Evolutionary conservation across 2,329 filamentous ascomycete genomes (phyloP).

Genomic region (Phaeosphaeria sp.): DNA sequence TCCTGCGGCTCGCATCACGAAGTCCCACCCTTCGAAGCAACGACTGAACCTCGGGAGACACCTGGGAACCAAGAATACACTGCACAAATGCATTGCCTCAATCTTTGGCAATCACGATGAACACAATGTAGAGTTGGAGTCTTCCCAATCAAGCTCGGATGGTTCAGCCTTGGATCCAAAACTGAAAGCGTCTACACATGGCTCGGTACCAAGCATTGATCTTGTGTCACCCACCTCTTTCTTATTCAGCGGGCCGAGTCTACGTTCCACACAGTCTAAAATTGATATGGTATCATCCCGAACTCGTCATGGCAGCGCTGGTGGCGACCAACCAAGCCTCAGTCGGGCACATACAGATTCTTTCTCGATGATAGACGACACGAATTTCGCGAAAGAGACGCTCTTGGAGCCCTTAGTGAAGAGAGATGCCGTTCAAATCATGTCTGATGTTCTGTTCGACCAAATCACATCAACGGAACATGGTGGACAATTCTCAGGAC

Average conservation of each 20-base stretch:
- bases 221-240: slow-evolving; percentile 41
- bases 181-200: slow-evolving; percentile 20
- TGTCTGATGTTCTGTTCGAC: slow-evolving; percentile 36
- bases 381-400: slow-evolving; percentile 24
- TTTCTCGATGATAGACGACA: slow-evolving; percentile 23
- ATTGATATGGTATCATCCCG: no score
- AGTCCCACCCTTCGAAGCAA: slow-evolving; percentile 12
- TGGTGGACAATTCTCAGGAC: background rate
- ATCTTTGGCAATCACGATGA: slow-evolving; percentile 28
- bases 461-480: slow-evolving; percentile 22
- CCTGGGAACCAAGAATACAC: slow-evolving; percentile 25
- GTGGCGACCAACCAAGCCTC: no score
- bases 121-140: slow-evolving; percentile 4
- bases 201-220: slow-evolving; percentile 38
- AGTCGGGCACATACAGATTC: slow-evolving; percentile 26
- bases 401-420: slow-evolving; percentile 33
- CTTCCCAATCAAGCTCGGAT: slow-evolving; percentile 18
- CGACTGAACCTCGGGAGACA: slow-evolving; percentile 17
- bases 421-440: slow-evolving; percentile 24
- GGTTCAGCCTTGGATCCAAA: slow-evolving; percentile 30
- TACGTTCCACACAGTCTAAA: slow-evolving; percentile 33
- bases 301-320: no score
- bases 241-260: slow-evolving; percentile 42
- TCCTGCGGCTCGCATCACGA: background rate
- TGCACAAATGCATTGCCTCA: slow-evolving; percentile 37